A percentile compares a stretch with the other conserved stretches of the same genome.
Evolutionary conservation across 2,329 filamentous ascomycete genomes (phyloP).

Genomic region (Ophiosphaerella korrae): DNA sequence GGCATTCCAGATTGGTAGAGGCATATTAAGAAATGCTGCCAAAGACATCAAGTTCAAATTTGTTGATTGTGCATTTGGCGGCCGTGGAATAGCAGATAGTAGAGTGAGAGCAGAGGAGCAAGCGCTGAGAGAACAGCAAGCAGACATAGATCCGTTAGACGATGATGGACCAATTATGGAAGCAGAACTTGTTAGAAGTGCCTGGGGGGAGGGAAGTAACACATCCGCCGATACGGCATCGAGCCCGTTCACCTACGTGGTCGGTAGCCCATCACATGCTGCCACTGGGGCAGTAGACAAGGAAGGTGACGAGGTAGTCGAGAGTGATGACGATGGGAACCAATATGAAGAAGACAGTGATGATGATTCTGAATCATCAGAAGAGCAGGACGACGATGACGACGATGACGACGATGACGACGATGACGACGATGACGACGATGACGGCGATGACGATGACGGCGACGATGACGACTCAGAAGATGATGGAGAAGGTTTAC

Average conservation of each 20-base stretch:
- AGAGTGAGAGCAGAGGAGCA: conserved; percentile 51
- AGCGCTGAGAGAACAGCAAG: conserved; percentile 45
- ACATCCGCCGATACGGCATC: conserved; percentile 6
- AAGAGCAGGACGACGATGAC: conserved; percentile 23
- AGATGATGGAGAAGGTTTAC: conserved; percentile 38
- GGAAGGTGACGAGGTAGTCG: conserved; percentile 31
- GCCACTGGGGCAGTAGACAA: conserved; percentile 2
- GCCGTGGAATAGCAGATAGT: conserved; percentile 54
- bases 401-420: conserved; percentile 35
- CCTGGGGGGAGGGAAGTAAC: conserved; percentile 16
- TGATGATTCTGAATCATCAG: background rate
- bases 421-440: conserved; percentile 34
- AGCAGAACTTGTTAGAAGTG: conserved; percentile 27
- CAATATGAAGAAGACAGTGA: conserved; percentile 15
- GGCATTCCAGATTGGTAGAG: conserved; percentile 64
- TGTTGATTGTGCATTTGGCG: conserved; percentile 67
- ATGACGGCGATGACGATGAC: conserved; percentile 36
- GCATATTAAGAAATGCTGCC: conserved; percentile 62
- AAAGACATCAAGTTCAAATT: conserved; percentile 62
- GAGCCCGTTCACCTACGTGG: background rate
- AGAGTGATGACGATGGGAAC: conserved; percentile 36
- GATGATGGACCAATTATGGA: conserved; percentile 51
- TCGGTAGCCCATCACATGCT: background rate
- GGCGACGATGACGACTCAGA: conserved; percentile 28
- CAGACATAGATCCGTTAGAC: conserved; percentile 55